Evolutionary conservation across 108 stramenopile genomes (phyloP), one percentile per base, ranked within the genome.

Genomic region (Cyclotella sp.): DNA sequence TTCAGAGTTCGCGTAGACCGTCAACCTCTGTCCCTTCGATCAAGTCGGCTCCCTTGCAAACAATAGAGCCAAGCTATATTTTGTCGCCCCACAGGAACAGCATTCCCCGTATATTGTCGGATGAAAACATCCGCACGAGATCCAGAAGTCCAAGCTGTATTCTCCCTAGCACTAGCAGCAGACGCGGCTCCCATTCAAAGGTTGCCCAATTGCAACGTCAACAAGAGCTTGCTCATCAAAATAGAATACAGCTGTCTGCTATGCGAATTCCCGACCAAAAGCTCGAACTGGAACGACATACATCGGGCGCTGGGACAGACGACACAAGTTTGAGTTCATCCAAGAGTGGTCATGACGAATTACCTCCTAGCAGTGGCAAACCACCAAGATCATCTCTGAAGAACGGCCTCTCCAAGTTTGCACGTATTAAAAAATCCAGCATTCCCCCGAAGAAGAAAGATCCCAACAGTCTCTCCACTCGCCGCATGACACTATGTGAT

Each of bases 201-300:
- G 74, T 75, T 15, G 63, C 74, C 13, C 74, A 75, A 30, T 26
- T 75, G 24, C 74, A 75, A 19, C n/a, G 51, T 26, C 74, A 75
- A 26, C 64, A 75, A 58, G 54, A 62, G 39, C 60, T 75, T 5
- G 74, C 74, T 63, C 19, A 51, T 0, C 19, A 66, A 47, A 66
- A 45, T 26, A 66, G 24, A 47, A 27, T 21, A 5, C 12, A 27
- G 24, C 26, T 58, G 55, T 49, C 47, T 49, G 15, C 47, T 49
- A 58, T 26, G 55, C 55, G 13, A 24, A 58, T 34, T 34, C 34
- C 34, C 34, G 49, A 19, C 8, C 49, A 51, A 51, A 51, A 16
- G 16, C 8, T 19, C 6, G n/a, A 58, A 27, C 55, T 28, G 24
- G 55, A 7, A 9, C 12, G 55, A 26, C 19, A 13, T 26, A 13